phyloP scores from a whole-genome alignment of 164 flowering plant species.

The Hamamelis virginiana region DNA sequence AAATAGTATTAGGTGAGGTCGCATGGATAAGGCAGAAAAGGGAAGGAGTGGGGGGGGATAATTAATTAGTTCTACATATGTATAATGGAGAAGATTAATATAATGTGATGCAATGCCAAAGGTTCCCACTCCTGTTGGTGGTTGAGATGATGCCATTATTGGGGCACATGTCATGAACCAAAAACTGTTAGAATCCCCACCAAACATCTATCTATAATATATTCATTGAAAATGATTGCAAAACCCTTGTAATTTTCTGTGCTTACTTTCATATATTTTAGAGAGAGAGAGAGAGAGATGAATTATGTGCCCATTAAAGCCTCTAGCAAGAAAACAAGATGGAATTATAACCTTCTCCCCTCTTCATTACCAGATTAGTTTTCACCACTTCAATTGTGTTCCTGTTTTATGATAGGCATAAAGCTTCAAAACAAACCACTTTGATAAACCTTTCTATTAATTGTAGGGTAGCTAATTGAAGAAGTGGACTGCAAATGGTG shows the following conservation, averaged over 20 bases:
- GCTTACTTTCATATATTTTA: no score
- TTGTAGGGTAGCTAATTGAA: no score
- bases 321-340: no score
- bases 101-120: slow-evolving; percentile 2
- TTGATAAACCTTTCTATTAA: no score
- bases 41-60: not conserved
- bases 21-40: slow-evolving; percentile 23
- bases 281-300: not conserved
- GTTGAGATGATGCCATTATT: slow-evolving; percentile 40
- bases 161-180: slow-evolving; percentile 39
- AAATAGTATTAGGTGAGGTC: slow-evolving; percentile 18
- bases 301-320: not conserved
- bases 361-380: no score
- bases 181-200: slow-evolving; percentile 23
- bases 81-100: slow-evolving; percentile 7
- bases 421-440: no score
- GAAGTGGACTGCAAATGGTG: no score
- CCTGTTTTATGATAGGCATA: no score
- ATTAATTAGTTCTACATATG: slow-evolving; percentile 3
- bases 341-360: no score
- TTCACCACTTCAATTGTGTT: no score
- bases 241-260: no score
- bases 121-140: slow-evolving; percentile 16
- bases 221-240: no score
- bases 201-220: slow-evolving; percentile 3